These are phyloP conservation scores for Leishmania amazonensis DNA, from an alignment of 208 protist genomes.

Conservation along the genomic window DNA sequence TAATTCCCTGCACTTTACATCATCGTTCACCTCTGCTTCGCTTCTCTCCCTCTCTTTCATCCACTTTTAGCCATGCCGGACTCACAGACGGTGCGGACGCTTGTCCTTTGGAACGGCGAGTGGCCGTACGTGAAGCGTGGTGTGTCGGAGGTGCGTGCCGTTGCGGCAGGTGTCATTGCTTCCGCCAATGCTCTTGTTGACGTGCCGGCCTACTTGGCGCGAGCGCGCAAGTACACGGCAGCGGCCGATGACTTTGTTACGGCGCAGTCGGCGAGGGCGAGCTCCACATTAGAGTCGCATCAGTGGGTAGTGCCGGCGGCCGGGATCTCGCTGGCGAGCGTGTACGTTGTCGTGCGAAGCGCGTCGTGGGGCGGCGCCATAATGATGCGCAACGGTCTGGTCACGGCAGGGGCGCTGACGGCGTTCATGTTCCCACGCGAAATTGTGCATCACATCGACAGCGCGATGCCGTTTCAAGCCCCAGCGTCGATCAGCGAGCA, in stretches of 20 bases:
- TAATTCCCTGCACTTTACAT: neutral
- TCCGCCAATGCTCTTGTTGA: constrained; percentile 40
- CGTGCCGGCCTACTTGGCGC: constrained; percentile 50
- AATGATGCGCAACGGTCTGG: constrained; percentile 64
- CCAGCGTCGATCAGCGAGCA: constrained; percentile 1
- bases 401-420: constrained; percentile 43
- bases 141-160: constrained; percentile 50
- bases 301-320: constrained; percentile 67
- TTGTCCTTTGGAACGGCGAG: constrained; percentile 76
- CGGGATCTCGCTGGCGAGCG: constrained; percentile 44
- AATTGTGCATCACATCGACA: constrained; percentile 41
- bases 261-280: constrained; percentile 31
- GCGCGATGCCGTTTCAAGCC: constrained; percentile 43
- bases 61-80: constrained; percentile 4
- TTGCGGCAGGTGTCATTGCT: constrained; percentile 13
- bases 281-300: constrained; percentile 35
- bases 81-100: constrained; percentile 11
- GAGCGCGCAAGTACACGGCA: constrained; percentile 42
- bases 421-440: constrained; percentile 67
- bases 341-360: constrained; percentile 64
- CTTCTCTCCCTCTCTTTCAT: neutral
- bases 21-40: neutral
- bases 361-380: constrained; percentile 54
- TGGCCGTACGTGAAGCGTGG: constrained; percentile 74
- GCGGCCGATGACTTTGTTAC: constrained; percentile 58